phyloP scores from a whole-genome alignment of 2,329 filamentous ascomycete genomes.

The Apiospora aurea region DNA sequence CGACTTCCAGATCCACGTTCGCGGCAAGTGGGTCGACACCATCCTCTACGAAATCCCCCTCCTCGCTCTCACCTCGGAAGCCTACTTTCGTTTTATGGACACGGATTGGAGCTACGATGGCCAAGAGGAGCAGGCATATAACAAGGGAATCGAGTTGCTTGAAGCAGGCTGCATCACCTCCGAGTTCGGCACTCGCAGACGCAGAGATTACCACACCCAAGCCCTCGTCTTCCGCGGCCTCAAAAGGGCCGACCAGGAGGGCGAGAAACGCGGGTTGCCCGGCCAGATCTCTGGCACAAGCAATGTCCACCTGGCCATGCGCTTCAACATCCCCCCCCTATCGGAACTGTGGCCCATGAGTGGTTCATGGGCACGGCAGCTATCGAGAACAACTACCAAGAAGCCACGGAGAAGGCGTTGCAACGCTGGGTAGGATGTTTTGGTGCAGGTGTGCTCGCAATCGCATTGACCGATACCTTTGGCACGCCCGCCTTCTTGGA shows the following conservation, averaged over 20 bases:
- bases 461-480: slow-evolving; percentile 96
- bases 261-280: slow-evolving; percentile 65
- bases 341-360: slow-evolving; percentile 92
- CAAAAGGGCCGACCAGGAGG: slow-evolving; percentile 78
- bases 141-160: slow-evolving; percentile 80
- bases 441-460: slow-evolving; percentile 81
- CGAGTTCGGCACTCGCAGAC: slow-evolving; percentile 89
- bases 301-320: slow-evolving; percentile 97
- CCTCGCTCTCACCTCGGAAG: slow-evolving; percentile 89
- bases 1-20: slow-evolving; percentile 77
- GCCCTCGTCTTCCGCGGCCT: slow-evolving; percentile 89
- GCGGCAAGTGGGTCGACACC: slow-evolving; percentile 89
- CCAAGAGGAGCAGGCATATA: slow-evolving; percentile 84
- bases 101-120: slow-evolving; percentile 88
- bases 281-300: slow-evolving; percentile 88
- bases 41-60: slow-evolving; percentile 98
- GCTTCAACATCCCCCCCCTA: slow-evolving; percentile 80
- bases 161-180: slow-evolving; percentile 88
- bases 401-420: slow-evolving; percentile 84
- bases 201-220: slow-evolving; percentile 94
- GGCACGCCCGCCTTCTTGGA: slow-evolving; percentile 89
- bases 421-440: slow-evolving; percentile 92
- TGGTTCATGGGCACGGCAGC: slow-evolving; percentile 99
- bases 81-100: slow-evolving; percentile 97
- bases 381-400: slow-evolving; percentile 83